Evolutionary conservation across 768 basidiomycete genomes (phyloP), one percentile per base, ranked within the genome.

Genomic region (Suillus bovinus): DNA sequence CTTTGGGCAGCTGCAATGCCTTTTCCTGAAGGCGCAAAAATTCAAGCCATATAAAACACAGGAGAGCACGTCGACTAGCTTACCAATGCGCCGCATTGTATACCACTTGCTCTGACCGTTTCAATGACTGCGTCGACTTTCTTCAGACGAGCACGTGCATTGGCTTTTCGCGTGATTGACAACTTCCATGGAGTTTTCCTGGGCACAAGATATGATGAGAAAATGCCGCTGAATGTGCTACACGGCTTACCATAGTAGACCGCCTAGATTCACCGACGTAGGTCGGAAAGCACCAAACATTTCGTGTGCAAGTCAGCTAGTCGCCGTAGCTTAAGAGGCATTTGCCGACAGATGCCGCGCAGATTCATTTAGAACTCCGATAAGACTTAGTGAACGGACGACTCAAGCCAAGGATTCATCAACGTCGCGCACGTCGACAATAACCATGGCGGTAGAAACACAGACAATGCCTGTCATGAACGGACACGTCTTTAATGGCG

Each of bases 131-230:
- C 78, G 79, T 99, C 97, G 39, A 99, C 96, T 70, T 85, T 89
- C 82, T 93, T 95, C 64, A 99, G 85, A 61, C 97, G 84, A 55
- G 88, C 79, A 29, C 97, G 86, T 60, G 88, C 92, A 67, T 97
- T 96, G 27, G 93, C 92, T 79, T 99, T 99, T 63, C 96, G 87
- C 5, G 94, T 96, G 20, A 83, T 76, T 17, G 95, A 97, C 68
- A 99, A 77, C 71, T 92, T 89, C 93, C 93, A 98, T 57, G 96
- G 96, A 17, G 83, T 86, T 80, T 98, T 98, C 96, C 96, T 98
- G 71, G 3, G 16, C 24, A 62, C 31, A n/a, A 66, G 38, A 68
- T 47, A 1, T 33, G 60, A 56, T 36, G 27, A 54, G 52, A 46
- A n/a, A 3, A 34, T n/a, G 29, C 33, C 34, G 1, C 6, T 20